A percentile compares a stretch with the other conserved stretches of the same genome.
Conservation (phyloP, 805 yeast species). For the Wickerhamiella spandovensis region DNA sequence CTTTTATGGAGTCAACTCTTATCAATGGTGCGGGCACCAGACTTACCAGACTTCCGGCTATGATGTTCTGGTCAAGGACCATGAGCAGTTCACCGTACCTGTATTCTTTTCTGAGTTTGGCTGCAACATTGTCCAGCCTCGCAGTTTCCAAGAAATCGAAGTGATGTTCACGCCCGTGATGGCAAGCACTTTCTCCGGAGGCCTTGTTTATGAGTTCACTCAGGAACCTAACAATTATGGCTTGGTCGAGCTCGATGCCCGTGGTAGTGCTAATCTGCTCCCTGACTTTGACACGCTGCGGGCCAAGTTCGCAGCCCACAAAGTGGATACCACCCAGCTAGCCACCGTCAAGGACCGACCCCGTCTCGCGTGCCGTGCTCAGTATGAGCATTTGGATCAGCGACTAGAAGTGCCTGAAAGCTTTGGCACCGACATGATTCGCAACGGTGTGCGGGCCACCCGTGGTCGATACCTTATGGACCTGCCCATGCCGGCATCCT, state of each 20-base stretch:
- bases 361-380: slow-evolving; percentile 4
- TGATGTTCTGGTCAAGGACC: slow-evolving; percentile 54
- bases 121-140: slow-evolving; percentile 69
- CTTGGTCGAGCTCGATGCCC: slow-evolving; percentile 40
- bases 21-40: slow-evolving; percentile 81
- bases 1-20: slow-evolving; percentile 69
- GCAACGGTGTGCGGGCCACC: slow-evolving; percentile 21
- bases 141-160: slow-evolving; percentile 63
- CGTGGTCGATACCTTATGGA: slow-evolving; percentile 19
- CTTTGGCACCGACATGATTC: slow-evolving; percentile 23
- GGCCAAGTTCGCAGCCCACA: slow-evolving; percentile 5
- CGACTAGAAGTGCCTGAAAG: slow-evolving; percentile 21
- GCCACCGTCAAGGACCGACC: not conserved
- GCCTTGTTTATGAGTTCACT: slow-evolving; percentile 66
- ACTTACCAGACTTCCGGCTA: slow-evolving; percentile 72
- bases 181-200: slow-evolving; percentile 73
- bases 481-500: slow-evolving; percentile 11
- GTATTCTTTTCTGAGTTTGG: slow-evolving; percentile 87
- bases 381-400: slow-evolving; percentile 11
- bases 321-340: not conserved
- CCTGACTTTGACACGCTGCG: slow-evolving; percentile 42
- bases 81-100: slow-evolving; percentile 55
- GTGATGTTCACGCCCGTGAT: slow-evolving; percentile 57
- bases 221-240: slow-evolving; percentile 76
- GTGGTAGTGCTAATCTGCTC: slow-evolving; percentile 30